These are phyloP conservation scores for Euphrasia confusa DNA, from an alignment of 257 asterid genomes.

Conservation along the genomic window DNA sequence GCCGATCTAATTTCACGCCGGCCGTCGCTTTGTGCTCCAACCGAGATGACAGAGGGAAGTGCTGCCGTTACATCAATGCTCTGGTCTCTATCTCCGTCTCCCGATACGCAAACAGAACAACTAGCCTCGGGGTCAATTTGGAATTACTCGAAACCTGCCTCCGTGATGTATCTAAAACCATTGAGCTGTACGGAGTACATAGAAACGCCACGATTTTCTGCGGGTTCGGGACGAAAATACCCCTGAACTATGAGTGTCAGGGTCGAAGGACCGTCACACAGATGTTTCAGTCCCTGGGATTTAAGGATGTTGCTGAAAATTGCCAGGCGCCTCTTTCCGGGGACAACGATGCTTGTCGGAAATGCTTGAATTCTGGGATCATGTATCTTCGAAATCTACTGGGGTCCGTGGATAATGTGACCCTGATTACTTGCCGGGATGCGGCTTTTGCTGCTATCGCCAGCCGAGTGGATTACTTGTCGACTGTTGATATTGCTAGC, in stretches of 20 bases:
- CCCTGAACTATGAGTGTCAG: constrained; percentile 72
- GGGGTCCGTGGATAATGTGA: constrained; percentile 66
- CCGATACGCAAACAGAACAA: constrained; percentile 62
- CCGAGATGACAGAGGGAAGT: constrained; percentile 57
- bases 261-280: constrained; percentile 68
- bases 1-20: constrained; percentile 62
- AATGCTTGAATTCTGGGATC: constrained; percentile 77
- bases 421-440: constrained; percentile 90
- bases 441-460: constrained; percentile 81
- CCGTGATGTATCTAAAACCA: constrained; percentile 47
- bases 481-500: constrained; percentile 57
- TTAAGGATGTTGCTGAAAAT: constrained; percentile 44
- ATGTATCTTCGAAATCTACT: constrained; percentile 68
- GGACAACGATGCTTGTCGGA: constrained; percentile 47
- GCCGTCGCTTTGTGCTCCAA: constrained; percentile 77
- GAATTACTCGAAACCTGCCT: constrained; percentile 61
- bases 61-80: constrained; percentile 91
- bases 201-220: constrained; percentile 62
- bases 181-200: constrained; percentile 67
- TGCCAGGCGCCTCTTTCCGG: constrained; percentile 55
- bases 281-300: constrained; percentile 71
- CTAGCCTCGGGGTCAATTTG: constrained; percentile 58
- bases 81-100: constrained; percentile 74
- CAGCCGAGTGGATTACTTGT: constrained; percentile 61
- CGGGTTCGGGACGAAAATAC: constrained; percentile 84